A percentile compares a stretch with the other conserved stretches of the same genome.
Evolutionary conservation across 257 asterid species (phyloP).

Genomic region (Ligustrum vulgare): DNA sequence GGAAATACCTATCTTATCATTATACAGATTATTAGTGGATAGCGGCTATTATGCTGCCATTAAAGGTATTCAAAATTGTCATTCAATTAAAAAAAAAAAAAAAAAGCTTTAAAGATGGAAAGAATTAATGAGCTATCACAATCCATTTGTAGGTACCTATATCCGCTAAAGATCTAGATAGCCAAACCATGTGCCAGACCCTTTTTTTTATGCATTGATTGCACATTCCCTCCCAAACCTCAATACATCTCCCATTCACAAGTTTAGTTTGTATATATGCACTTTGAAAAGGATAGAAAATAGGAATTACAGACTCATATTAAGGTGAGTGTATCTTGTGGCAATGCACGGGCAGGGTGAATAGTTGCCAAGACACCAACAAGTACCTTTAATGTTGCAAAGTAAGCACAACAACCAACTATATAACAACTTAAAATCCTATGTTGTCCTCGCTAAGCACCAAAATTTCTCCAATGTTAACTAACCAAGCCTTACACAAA

Average conservation of each 20-base stretch:
- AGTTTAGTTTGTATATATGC: neutral
- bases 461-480: neutral
- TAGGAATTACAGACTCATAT: neutral
- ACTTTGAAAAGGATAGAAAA: neutral
- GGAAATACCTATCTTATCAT: neutral
- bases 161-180: neutral
- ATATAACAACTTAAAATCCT: no score
- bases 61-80: neutral
- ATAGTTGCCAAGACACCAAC: neutral
- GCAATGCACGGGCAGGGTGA: neutral
- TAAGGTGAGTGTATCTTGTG: neutral
- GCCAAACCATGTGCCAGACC: neutral
- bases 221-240: neutral
- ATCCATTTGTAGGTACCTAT: neutral
- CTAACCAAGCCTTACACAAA: neutral
- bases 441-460: neutral
- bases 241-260: neutral
- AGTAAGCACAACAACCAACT: neutral
- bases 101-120: neutral
- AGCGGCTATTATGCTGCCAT: neutral
- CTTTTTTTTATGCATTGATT: neutral
- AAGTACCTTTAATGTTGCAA: neutral
- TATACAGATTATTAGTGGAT: no score
- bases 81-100: no score
- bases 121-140: neutral